Percentiles rank a stretch among this genome's conserved stretches.
Conservation (phyloP, 2,329 filamentous ascomycete species). For the Epichloe amarillans region DNA sequence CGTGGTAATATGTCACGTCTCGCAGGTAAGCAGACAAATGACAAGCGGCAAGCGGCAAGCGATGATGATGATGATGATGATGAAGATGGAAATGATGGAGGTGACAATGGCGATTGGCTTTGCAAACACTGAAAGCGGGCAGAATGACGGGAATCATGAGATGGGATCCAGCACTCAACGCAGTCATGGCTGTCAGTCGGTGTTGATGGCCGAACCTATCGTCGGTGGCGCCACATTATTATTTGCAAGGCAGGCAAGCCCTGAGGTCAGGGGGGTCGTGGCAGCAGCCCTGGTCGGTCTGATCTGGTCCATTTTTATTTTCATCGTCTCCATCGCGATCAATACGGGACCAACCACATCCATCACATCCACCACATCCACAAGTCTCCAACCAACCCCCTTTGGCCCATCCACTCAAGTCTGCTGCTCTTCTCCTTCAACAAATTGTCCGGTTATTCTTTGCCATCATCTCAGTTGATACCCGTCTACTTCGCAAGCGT, state of each 20-base stretch:
- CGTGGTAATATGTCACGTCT: neutral
- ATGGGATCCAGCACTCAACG: no score
- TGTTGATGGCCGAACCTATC: neutral
- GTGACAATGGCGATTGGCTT: no score
- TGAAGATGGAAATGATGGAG: neutral
- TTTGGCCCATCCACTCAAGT: neutral
- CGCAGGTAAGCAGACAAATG: neutral
- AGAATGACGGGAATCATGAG: neutral
- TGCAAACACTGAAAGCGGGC: neutral
- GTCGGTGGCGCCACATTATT: neutral
- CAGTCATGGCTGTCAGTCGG: neutral
- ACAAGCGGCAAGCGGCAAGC: no score
- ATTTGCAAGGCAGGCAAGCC: no score
- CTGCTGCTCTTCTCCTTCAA: neutral
- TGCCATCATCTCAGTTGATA: neutral
- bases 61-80: no score
- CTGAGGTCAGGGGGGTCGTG: no score
- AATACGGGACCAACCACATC: neutral
- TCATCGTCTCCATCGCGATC: conserved; percentile 3
- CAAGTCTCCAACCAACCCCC: neutral
- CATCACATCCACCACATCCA: no score
- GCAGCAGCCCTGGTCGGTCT: no score
- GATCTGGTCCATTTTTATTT: conserved; percentile 1
- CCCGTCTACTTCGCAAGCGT: neutral
- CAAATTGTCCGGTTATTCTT: neutral